Percentiles rank a stretch among this genome's conserved stretches.
phyloP scores from a whole-genome alignment of 2,329 filamentous ascomycete genomes.

The Aspergillus nomiae region DNA sequence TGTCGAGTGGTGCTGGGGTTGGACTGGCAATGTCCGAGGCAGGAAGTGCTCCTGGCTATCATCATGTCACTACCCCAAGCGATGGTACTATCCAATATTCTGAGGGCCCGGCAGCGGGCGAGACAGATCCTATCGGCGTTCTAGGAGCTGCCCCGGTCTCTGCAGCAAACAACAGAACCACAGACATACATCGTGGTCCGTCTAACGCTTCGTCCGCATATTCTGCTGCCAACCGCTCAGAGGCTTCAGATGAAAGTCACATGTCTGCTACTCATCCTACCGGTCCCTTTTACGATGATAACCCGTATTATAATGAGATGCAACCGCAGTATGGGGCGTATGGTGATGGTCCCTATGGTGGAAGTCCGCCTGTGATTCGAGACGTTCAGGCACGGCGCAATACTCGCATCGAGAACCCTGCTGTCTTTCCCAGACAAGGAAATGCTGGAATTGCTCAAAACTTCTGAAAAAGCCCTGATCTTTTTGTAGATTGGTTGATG shows the following conservation, averaged over 20 bases:
- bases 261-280: conserved; percentile 48
- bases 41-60: conserved; percentile 58
- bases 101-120: conserved; percentile 65
- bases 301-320: conserved; percentile 56
- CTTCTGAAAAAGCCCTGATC: conserved; percentile 60
- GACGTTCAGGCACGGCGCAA: conserved; percentile 92
- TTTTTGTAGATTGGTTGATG: not conserved
- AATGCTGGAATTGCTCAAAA: conserved; percentile 96
- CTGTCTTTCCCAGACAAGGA: conserved; percentile 84
- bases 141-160: conserved; percentile 70
- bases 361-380: conserved; percentile 76
- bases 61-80: conserved; percentile 62
- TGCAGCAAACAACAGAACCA: conserved; percentile 60
- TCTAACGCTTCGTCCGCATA: conserved; percentile 97
- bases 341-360: conserved; percentile 56
- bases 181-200: conserved; percentile 80
- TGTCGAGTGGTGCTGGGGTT: conserved; percentile 69
- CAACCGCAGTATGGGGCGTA: conserved; percentile 54
- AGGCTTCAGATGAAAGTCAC: conserved; percentile 59
- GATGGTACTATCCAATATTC: conserved; percentile 61
- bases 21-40: conserved; percentile 72
- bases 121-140: conserved; percentile 80
- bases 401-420: conserved; percentile 89
- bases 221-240: conserved; percentile 76
- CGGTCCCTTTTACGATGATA: conserved; percentile 56